phyloP scores from a whole-genome alignment of 306 rosid species.

The Trichosanthes cucumerina region DNA sequence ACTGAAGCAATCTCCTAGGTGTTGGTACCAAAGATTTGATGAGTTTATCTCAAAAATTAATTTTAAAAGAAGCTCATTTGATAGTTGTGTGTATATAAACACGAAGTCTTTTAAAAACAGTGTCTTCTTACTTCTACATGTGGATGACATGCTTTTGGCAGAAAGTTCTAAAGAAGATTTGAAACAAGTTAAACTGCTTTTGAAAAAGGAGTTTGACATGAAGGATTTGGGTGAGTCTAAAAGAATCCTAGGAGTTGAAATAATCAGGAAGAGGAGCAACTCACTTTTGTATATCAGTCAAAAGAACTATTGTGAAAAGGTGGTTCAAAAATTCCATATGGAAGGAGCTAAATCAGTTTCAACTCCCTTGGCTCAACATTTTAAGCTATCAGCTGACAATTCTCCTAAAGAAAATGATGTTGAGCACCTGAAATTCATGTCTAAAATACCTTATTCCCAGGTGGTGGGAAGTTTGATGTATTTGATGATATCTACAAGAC shows the following conservation, averaged over 20 bases:
- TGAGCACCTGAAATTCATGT: not conserved
- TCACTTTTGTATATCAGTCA: rapidly evolving
- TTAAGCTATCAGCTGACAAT: not conserved
- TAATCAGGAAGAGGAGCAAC: rapidly evolving
- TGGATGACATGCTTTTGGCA: not conserved
- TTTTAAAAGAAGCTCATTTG: not conserved
- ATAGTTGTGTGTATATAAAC: not conserved
- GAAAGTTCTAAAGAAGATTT: not conserved
- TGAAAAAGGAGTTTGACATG: not conserved
- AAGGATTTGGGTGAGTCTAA: not conserved
- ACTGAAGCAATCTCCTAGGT: not conserved
- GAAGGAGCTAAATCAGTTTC: rapidly evolving
- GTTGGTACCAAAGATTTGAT: not conserved
- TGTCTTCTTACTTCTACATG: not conserved
- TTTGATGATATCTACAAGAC: not conserved
- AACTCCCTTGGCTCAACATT: not conserved
- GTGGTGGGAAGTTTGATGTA: not conserved
- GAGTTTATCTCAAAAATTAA: not conserved
- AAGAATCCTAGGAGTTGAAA: not conserved
- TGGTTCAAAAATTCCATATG: not conserved
- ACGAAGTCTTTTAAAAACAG: rapidly evolving
- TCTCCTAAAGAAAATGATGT: not conserved
- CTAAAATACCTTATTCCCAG: not conserved
- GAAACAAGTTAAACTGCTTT: rapidly evolving
- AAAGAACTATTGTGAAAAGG: rapidly evolving